Percentiles rank a stretch among this genome's conserved stretches.
These are phyloP conservation scores for Diplodia sapinea DNA, from an alignment of 2,329 filamentous ascomycete species.

Conservation along the genomic window DNA sequence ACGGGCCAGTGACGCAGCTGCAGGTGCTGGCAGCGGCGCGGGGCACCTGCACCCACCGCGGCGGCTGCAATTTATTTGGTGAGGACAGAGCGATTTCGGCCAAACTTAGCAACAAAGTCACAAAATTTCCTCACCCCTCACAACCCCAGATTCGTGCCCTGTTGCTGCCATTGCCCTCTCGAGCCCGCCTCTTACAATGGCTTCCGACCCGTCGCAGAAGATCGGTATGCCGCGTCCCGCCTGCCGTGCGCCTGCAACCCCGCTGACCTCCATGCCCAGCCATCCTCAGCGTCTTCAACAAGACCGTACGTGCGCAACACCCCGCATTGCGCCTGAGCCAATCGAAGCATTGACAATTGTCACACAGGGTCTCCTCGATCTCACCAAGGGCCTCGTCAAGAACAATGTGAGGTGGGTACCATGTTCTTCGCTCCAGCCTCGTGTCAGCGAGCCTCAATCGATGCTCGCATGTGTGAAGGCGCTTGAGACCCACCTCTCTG, in stretches of 20 bases:
- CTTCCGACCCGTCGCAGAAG: slow-evolving; percentile 32
- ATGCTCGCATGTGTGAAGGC: too few relatives aligned
- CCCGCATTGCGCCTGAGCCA: slow-evolving; percentile 14
- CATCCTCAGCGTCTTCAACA: slow-evolving; percentile 95
- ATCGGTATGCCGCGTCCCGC: slow-evolving; percentile 26
- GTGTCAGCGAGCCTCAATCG: slow-evolving; percentile 3
- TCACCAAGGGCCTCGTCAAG: slow-evolving; percentile 87
- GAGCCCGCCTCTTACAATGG: slow-evolving; percentile 25
- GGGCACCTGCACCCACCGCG: slow-evolving; percentile 9
- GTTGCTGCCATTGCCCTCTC: slow-evolving; percentile 15
- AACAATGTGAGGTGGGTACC: slow-evolving; percentile 72
- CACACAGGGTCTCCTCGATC: slow-evolving; percentile 71
- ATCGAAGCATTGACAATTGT: slow-evolving; percentile 25
- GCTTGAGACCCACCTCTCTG: neutral
- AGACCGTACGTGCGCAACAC: slow-evolving; percentile 64
- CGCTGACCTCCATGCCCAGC: slow-evolving; percentile 52
- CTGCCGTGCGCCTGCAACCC: slow-evolving; percentile 20
- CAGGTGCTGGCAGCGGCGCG: slow-evolving; percentile 4
- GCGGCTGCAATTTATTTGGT: slow-evolving; percentile 1
- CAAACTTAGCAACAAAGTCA: slow-evolving; percentile 25
- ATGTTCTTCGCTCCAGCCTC: neutral
- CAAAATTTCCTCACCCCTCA: slow-evolving; percentile 24
- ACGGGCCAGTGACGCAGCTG: slow-evolving; percentile 19
- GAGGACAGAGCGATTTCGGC: slow-evolving; percentile 23
- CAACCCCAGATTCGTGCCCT: slow-evolving; percentile 5